A percentile compares a stretch with the other conserved stretches of the same genome.
Conservation (phyloP, 106 monocot genomes). For the Amphibolis antarctica region DNA sequence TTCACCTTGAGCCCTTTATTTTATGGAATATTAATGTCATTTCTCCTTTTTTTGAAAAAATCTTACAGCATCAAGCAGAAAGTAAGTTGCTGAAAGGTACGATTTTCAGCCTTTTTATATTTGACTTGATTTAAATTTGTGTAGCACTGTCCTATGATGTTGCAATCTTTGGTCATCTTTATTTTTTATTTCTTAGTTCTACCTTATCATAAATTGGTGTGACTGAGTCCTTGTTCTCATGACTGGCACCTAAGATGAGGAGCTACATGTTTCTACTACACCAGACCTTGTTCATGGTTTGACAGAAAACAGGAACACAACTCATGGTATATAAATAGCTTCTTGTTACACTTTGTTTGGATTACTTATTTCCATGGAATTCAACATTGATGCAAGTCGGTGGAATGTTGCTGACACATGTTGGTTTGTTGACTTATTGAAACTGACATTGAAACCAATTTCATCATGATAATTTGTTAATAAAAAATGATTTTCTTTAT, state of each 20-base stretch:
- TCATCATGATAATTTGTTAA: too few relatives aligned
- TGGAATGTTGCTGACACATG: too few relatives aligned
- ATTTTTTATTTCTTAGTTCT: too few relatives aligned
- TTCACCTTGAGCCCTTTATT: not conserved
- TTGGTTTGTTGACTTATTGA: too few relatives aligned
- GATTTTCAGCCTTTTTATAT: not conserved
- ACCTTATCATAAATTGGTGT: not conserved
- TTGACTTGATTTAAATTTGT: too few relatives aligned
- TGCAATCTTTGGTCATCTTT: too few relatives aligned
- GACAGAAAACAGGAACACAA: constrained; percentile 8
- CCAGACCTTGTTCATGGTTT: constrained; percentile 17
- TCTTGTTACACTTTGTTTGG: not conserved
- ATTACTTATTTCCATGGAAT: not conserved
- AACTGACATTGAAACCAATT: too few relatives aligned
- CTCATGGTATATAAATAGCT: constrained; percentile 4
- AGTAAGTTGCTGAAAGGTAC: constrained; percentile 38
- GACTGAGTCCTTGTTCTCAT: constrained; percentile 3
- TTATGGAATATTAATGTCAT: not conserved
- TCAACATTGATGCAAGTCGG: too few relatives aligned
- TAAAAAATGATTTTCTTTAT: too few relatives aligned
- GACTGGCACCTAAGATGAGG: constrained; percentile 23
- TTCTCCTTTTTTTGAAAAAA: not conserved
- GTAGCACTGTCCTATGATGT: too few relatives aligned
- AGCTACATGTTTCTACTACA: constrained; percentile 9
- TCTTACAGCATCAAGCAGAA: constrained; percentile 29